Evolutionary conservation across 1,284 basidiomycete species (phyloP).

Genomic region (Irpex lacteus): DNA sequence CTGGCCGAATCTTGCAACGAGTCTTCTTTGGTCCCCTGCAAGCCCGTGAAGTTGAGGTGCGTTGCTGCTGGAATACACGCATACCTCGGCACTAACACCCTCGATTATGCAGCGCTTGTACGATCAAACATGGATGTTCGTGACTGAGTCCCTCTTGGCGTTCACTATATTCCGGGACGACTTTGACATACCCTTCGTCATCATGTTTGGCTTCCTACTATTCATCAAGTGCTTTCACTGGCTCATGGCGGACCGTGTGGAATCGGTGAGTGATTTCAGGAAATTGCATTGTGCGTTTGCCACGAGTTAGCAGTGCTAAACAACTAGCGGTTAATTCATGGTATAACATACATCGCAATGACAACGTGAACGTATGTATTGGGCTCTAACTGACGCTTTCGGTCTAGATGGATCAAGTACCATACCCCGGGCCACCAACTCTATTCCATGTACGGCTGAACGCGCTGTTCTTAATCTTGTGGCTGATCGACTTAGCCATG

Average conservation of each 20-base stretch:
- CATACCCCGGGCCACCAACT: conserved; percentile 79
- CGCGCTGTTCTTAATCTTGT: conserved; percentile 67
- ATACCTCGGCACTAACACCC: conserved; percentile 1
- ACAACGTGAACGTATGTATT: background rate
- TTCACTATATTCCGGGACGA: conserved; percentile 97
- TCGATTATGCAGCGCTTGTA: conserved; percentile 72
- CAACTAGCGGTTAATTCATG: background rate
- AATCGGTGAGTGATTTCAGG: conserved; percentile 68
- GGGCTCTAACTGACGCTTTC: background rate
- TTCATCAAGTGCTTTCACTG: conserved; percentile 99
- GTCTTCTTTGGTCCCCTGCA: conserved; percentile 93
- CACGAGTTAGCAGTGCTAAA: background rate
- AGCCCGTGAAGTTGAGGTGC: conserved; percentile 88
- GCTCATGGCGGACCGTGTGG: conserved; percentile 92
- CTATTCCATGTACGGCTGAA: conserved; percentile 86
- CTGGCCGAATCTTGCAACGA: conserved; percentile 77
- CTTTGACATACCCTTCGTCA: conserved; percentile 87
- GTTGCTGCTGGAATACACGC: conserved; percentile 30
- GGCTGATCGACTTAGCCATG: conserved; percentile 70
- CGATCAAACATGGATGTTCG: conserved; percentile 95
- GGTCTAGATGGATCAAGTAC: conserved; percentile 91
- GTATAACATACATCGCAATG: background rate
- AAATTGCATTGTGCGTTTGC: background rate
- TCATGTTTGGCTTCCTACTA: conserved; percentile 90
- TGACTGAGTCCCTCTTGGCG: conserved; percentile 93